Evolutionary conservation across 2,329 filamentous ascomycete species (phyloP).

Genomic region (Colletotrichum spaethianum): DNA sequence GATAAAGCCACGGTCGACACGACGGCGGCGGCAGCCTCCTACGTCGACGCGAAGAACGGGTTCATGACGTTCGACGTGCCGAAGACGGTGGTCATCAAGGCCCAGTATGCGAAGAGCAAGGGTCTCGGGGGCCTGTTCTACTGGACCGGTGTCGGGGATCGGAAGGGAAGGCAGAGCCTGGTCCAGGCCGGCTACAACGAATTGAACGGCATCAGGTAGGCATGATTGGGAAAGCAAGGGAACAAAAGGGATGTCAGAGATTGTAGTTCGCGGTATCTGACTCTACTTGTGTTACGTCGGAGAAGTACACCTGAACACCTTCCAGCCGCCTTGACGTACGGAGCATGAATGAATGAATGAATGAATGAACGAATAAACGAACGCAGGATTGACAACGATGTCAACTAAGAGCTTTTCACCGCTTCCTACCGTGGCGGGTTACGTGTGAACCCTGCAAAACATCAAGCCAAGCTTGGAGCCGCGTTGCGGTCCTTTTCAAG

Average conservation of each 20-base stretch:
- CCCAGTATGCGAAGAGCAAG: conserved; percentile 67
- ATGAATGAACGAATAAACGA: too few species aligned
- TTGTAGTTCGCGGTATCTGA: neutral
- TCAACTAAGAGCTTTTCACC: neutral
- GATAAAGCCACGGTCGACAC: conserved; percentile 61
- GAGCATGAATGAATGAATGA: neutral
- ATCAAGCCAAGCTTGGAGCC: neutral
- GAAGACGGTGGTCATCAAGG: conserved; percentile 72
- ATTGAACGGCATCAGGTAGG: conserved; percentile 48
- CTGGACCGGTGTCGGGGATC: conserved; percentile 77
- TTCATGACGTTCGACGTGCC: conserved; percentile 78
- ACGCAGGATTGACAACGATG: neutral
- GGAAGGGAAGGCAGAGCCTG: conserved; percentile 67
- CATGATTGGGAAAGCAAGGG: neutral
- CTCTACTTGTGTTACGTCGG: neutral
- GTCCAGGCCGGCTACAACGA: conserved; percentile 72
- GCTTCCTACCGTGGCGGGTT: neutral
- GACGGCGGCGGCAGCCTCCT: conserved; percentile 69
- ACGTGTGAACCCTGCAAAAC: neutral
- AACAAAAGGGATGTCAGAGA: neutral
- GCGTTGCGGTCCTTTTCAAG: neutral
- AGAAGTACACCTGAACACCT: neutral
- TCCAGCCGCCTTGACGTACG: neutral
- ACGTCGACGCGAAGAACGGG: conserved; percentile 61
- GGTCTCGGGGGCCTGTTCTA: conserved; percentile 76